A percentile compares a stretch with the other conserved stretches of the same genome.
Conservation (phyloP, 768 basidiomycete species). For the Chlorophyllum brunneum region DNA sequence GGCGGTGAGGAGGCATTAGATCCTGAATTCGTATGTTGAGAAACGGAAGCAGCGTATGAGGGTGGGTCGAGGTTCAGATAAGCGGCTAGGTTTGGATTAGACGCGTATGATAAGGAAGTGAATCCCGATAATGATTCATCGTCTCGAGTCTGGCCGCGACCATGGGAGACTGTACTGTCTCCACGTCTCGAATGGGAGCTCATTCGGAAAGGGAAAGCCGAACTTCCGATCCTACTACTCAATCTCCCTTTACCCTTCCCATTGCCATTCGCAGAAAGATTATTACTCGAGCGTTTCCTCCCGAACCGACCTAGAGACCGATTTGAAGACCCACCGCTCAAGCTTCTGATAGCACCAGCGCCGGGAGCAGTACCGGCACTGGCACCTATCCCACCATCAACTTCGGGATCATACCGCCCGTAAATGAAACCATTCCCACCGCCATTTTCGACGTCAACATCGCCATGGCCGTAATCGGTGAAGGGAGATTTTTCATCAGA, state of each 20-base stretch:
- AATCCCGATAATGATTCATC: conserved; percentile 9
- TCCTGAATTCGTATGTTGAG: conserved; percentile 13
- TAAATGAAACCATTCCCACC: conserved; percentile 17
- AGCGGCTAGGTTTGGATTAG: conserved; percentile 17
- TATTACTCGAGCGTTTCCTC: neutral
- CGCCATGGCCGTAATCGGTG: conserved; percentile 11
- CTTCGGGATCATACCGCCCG: conserved; percentile 1
- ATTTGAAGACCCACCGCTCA: conserved; percentile 5
- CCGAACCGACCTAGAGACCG: neutral
- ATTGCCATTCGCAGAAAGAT: neutral
- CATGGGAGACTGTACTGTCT: neutral
- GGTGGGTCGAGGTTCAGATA: conserved; percentile 23
- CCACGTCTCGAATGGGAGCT: neutral
- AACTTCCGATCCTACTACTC: neutral
- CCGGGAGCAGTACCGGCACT: neutral
- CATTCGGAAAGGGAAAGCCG: conserved; percentile 2
- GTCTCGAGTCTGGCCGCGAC: neutral
- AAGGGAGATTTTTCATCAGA: conserved; percentile 26
- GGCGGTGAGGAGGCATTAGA: conserved; percentile 17
- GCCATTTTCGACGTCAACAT: conserved; percentile 16
- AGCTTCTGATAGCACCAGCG: neutral
- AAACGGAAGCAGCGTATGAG: conserved; percentile 27
- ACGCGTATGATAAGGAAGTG: conserved; percentile 22
- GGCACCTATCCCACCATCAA: conserved; percentile 1
- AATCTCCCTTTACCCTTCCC: neutral